Evolutionary conservation across 192 early-diverging fungal species (phyloP), one percentile per base, ranked within the genome.

Genomic region (Coemansia pectinata): DNA sequence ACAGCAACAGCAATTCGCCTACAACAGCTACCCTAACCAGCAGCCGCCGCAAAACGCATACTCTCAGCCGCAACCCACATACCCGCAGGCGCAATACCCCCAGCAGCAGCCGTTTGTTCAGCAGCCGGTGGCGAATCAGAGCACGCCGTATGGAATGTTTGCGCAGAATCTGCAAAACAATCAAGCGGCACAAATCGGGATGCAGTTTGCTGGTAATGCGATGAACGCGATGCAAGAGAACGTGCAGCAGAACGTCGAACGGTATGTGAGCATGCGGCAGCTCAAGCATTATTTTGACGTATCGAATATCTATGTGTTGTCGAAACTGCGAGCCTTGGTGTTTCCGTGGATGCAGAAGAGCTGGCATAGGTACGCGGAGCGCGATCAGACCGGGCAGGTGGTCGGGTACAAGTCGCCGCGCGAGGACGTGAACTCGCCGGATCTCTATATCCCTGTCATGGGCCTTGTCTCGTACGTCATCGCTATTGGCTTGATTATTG

Each of bases 391-490:
- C 27, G 92, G 94, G 58, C 89, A 92, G 79, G 82, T 93, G 63
- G 85, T 88, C 63, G 92, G 92, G 29, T 94, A 86, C 73, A 83
- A 87, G 66, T 81, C 93, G 31, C 97, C 97, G 17, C 86, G 97
- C 52, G 93, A 94, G 58, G 97, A 99, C 73, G 84, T 92, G 34
- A 97, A 96, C 75, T 93, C 97, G 1, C 97, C 97, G 0, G 97
- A 99, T 78, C 84, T 99, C 60, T 99, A 99, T 71, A 97, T 99
- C 44, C 97, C 97, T 60, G 89, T 90, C 38, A 98, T 98, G 96
- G 88, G 90, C 0, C 86, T 95, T 64, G 95, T 98, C 9, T 93
- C 95, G 19, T 98, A 98, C 74, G 88, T 98, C 6, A 85, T 98
- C 23, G 77, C 83, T 15, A 85, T 90, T 47, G 95, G 93, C 9